Evolutionary conservation across 2,329 filamentous ascomycete species (phyloP).

Genomic region (Coniochaeta pulveracea): DNA sequence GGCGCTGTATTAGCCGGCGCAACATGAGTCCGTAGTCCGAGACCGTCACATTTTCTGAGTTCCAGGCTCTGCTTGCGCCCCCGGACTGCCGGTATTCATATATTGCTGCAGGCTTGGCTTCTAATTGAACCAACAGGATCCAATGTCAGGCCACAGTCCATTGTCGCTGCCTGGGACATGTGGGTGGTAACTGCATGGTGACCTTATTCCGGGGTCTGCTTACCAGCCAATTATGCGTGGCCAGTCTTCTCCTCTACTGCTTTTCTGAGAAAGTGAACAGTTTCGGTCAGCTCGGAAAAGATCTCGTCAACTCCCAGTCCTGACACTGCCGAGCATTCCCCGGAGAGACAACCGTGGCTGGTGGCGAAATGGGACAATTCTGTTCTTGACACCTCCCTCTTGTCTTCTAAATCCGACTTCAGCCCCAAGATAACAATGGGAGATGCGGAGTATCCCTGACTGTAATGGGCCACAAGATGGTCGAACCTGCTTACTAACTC

Average conservation of each 20-base stretch:
- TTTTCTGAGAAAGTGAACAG: background rate
- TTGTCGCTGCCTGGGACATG: too few relatives aligned
- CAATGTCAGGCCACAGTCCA: too few relatives aligned
- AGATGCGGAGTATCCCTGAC: background rate
- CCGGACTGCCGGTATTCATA: too few relatives aligned
- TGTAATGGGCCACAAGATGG: background rate
- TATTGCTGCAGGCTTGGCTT: too few relatives aligned
- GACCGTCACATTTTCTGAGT: too few relatives aligned
- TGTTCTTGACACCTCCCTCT: background rate
- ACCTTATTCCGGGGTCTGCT: background rate
- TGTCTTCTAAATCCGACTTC: background rate
- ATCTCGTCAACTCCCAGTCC: background rate
- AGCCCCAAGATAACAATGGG: background rate
- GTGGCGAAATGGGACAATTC: background rate
- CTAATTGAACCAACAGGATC: too few relatives aligned
- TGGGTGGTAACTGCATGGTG: too few relatives aligned
- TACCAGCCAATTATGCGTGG: background rate
- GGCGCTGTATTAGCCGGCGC: too few relatives aligned
- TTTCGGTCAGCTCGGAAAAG: background rate
- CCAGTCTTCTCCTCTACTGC: background rate
- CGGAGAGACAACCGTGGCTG: background rate
- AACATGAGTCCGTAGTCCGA: too few relatives aligned
- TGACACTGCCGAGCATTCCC: background rate
- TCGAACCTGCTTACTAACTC: background rate
- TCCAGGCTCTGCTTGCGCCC: too few relatives aligned